Evolutionary conservation across 352 stramenopile genomes (phyloP), one percentile per base, ranked within the genome.

Genomic region (Globisporangium megalacanthum): DNA sequence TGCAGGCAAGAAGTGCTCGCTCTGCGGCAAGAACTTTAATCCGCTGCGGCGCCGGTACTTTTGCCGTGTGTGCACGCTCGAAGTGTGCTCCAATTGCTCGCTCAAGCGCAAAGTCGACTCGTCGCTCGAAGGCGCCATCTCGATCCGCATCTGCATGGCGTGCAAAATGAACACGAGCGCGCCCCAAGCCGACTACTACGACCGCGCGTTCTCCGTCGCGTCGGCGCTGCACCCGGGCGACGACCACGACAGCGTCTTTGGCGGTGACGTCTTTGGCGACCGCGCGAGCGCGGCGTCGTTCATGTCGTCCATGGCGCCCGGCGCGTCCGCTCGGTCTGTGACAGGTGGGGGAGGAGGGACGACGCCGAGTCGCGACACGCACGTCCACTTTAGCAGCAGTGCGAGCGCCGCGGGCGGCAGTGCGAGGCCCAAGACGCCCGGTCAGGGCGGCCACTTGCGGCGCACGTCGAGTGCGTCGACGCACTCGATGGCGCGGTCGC

Each of bases 11-110:
- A 86, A 89, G 62, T 92, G 84, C 61, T 72, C 77, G 0, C 68
- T 88, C 3, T 94, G 82, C 60, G 76, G 73, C 55, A 94, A 92
- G 70, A 85, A 70, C 56, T 94, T 94, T 60, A 92, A 90, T 56
- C 77, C 80, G 33, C 62, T 94, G 56, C 80, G 80, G 11, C 70
- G 84, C 29, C 80, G 83, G 8, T 85, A 91, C 69, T 71, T 81
- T 50, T 92, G 84, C 64, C 77, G 79, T 33, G 64, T 75, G 56
- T 94, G 82, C 45, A 72, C 68, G 7, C 66, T 63, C 22, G 69
- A 86, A 20, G 69, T 92, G 17, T 92, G 82, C 66, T 78, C 71
- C 29, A 77, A 85, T 54, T 94, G 84, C 70, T 86, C 77, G 51
- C 78, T 91, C 54, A 61, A 77, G 47, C 74, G 75, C 37, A 79